Evolutionary conservation across 768 basidiomycete species (phyloP).

Genomic region (Suillus placidus): DNA sequence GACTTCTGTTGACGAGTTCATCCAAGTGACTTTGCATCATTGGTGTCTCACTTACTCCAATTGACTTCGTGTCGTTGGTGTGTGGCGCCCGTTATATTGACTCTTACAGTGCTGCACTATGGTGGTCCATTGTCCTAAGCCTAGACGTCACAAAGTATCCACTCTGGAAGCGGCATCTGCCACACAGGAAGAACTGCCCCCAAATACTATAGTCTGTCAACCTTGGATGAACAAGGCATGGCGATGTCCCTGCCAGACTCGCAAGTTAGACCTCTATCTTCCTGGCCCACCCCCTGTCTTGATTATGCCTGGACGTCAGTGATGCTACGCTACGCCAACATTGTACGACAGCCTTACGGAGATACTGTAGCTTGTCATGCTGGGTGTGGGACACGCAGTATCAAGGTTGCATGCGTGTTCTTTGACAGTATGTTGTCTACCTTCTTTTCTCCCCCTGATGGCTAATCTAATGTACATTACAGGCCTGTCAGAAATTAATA

Average conservation of each 20-base stretch:
- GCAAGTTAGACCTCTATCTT: neutral
- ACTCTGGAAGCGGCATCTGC: neutral
- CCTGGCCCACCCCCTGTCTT: neutral
- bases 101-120: neutral
- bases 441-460: neutral
- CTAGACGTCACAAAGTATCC: neutral
- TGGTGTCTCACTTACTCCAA: neutral
- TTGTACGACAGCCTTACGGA: no score
- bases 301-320: neutral
- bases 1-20: neutral
- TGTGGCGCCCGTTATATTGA: neutral
- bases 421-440: conserved; percentile 5
- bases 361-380: neutral
- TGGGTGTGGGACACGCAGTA: neutral
- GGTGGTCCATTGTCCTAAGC: neutral
- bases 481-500: conserved; percentile 12
- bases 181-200: neutral
- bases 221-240: neutral
- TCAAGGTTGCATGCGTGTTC: conserved; percentile 4
- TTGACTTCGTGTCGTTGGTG: neutral
- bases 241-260: neutral
- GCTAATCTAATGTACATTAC: neutral
- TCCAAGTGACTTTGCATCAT: neutral
- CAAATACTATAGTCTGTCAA: neutral
- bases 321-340: neutral